Conservation (phyloP, 805 yeast genomes). For the Lipomyces yamadae region DNA sequence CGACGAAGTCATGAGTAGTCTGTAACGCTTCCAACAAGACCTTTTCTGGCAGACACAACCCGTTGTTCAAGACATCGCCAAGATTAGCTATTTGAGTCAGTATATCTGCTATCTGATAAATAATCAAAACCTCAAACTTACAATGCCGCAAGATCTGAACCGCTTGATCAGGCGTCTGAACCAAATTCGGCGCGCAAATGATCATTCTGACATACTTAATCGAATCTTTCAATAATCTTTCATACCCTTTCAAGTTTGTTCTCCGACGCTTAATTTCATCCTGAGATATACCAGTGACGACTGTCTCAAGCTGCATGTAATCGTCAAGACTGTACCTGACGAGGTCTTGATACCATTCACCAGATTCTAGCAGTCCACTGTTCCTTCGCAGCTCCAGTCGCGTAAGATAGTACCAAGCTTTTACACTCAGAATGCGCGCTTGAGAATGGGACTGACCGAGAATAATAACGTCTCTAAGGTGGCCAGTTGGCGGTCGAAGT, state of each 20-base stretch:
- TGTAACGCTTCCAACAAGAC: slow-evolving; percentile 23
- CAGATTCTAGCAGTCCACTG: slow-evolving; percentile 21
- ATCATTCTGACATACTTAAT: slow-evolving; percentile 27
- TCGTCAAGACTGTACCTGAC: slow-evolving; percentile 30
- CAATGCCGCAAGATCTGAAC: slow-evolving; percentile 14
- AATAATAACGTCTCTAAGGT: slow-evolving; percentile 39
- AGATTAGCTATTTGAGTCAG: slow-evolving; percentile 15
- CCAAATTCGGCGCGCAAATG: slow-evolving; percentile 13
- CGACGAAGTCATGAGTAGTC: slow-evolving; percentile 21
- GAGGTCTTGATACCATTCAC: slow-evolving; percentile 37
- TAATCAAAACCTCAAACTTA: slow-evolving; percentile 2
- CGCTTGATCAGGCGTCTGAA: slow-evolving; percentile 23
- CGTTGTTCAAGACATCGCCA: slow-evolving; percentile 20
- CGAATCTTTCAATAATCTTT: slow-evolving; percentile 28
- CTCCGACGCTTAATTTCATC: slow-evolving; percentile 22
- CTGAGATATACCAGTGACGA: slow-evolving; percentile 17
- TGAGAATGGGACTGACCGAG: slow-evolving; percentile 37
- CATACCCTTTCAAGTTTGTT: slow-evolving; percentile 27
- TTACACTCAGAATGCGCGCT: slow-evolving; percentile 40
- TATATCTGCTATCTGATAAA: background rate
- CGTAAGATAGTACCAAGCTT: slow-evolving; percentile 38
- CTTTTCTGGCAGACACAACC: slow-evolving; percentile 22
- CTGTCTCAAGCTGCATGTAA: slow-evolving; percentile 29
- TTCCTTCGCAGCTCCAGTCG: slow-evolving; percentile 24
- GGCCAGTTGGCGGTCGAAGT: slow-evolving; percentile 37